These are phyloP conservation scores for Eudorina sp. DNA, from an alignment of 139 green algal species.

Conservation along the genomic window DNA sequence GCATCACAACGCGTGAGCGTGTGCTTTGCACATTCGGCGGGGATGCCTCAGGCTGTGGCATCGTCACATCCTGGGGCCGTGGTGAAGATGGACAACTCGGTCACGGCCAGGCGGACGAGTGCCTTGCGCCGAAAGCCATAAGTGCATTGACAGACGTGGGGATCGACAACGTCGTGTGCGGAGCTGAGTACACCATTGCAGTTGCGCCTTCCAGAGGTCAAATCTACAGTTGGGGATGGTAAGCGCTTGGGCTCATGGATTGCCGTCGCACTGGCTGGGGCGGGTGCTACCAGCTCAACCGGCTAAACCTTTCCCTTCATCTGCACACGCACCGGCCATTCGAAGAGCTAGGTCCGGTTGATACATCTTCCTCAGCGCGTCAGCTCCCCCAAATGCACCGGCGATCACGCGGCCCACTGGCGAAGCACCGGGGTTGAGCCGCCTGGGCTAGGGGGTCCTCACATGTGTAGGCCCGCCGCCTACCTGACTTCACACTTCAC, in stretches of 20 bases:
- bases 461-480: too few species aligned
- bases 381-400: too few species aligned
- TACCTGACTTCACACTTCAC: too few species aligned
- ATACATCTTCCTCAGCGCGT: too few species aligned
- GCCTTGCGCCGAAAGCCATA: conserved; percentile 65
- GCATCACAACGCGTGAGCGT: too few species aligned
- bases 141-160: conserved; percentile 59
- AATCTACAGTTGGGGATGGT: conserved; percentile 93
- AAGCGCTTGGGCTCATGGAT: background rate
- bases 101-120: conserved; percentile 77
- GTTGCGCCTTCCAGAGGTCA: conserved; percentile 60
- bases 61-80: conserved; percentile 74
- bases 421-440: too few species aligned
- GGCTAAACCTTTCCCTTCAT: background rate
- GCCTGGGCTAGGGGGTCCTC: too few species aligned
- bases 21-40: too few species aligned
- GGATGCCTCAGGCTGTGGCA: conserved; percentile 62
- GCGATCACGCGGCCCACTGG: too few species aligned
- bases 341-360: too few species aligned
- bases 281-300: too few species aligned
- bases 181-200: conserved; percentile 90
- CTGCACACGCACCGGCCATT: too few species aligned
- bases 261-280: background rate
- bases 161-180: conserved; percentile 73
- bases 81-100: conserved; percentile 90